Conservation (phyloP, 148 eudicot genomes). For the Rhododendron vialii region DNA sequence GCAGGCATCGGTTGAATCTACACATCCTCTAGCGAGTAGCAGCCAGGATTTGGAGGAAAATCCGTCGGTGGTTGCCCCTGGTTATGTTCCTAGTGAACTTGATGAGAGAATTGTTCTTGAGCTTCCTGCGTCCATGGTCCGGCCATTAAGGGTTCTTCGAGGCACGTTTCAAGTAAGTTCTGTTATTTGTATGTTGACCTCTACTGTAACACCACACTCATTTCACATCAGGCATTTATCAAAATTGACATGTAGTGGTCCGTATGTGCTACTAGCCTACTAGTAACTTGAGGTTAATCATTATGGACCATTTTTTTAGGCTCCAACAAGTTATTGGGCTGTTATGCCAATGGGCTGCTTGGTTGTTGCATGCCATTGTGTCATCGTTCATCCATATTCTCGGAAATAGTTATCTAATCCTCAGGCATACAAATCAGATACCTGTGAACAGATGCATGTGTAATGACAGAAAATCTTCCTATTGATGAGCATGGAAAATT, state of each 20-base stretch:
- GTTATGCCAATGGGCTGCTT: neutral
- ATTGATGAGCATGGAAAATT: neutral
- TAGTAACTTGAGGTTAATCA: neutral
- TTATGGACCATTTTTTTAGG: neutral
- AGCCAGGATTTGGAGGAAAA: conserved; percentile 51
- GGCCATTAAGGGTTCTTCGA: conserved; percentile 69
- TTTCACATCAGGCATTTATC: neutral
- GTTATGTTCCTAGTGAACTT: conserved; percentile 84
- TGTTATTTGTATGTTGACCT: neutral
- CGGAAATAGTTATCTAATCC: neutral
- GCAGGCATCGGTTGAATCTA: conserved; percentile 38
- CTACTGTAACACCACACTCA: neutral
- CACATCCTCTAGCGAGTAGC: conserved; percentile 37
- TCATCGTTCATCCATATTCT: neutral
- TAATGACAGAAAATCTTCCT: neutral
- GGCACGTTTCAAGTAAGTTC: conserved; percentile 94
- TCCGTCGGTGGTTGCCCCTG: conserved; percentile 66
- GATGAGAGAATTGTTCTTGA: conserved; percentile 94
- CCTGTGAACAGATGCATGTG: conserved; percentile 5
- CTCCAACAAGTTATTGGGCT: neutral
- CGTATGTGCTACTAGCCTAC: neutral
- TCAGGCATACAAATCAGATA: neutral
- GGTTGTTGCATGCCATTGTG: neutral
- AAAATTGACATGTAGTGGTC: neutral
- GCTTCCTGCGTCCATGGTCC: conserved; percentile 87